Evolutionary conservation across 2,329 filamentous ascomycete genomes (phyloP), one percentile per base, ranked within the genome.

Genomic region (Aureobasidium sp.): DNA sequence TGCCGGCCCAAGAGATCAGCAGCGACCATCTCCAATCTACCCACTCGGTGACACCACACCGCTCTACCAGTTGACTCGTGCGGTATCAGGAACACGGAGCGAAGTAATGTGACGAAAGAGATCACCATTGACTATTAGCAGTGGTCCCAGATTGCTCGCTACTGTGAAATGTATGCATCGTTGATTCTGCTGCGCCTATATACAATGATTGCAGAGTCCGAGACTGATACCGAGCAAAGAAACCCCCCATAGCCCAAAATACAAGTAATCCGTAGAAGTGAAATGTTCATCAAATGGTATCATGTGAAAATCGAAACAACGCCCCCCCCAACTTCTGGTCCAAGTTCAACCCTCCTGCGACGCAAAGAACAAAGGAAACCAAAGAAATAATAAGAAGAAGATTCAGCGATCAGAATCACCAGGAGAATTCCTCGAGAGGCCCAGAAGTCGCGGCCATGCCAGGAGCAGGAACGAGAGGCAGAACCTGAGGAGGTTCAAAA

Each of bases 381-480:
- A 3, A 33, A 8, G 31, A 33, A 33, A 33, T 8, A 33, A 33
- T 3, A 17, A 49, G 22, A 8, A 33, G 11, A 17, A 49, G 24
- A 8, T 48, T 19, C 31, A 47, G n/a, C 29, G 24, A 22, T 11
- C 27, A 6, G n/a, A 15, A 47, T 58, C 54, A 48, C 42, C 54
- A 61, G 24, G 61, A 62, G 39, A 64, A 71, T 54, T 71, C 69
- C 42, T 71, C 67, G 14, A 72, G 62, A 12, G 70, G 70, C 6
- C 70, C 70, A 19, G 67, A 69, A 12, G 70, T 72, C 5, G 70
- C 70, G 52, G 66, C 67, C 70, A 72, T 72, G 24, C 69, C 69
- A 2, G 68, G 69, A 31, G 68, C 67, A 17, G 61, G 33, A 33
- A 63, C 62, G 47, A 54, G 61, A 24, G 44, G 35, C 22, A 42